Evolutionary conservation across 78 protist species (phyloP).

Genomic region (Polysphondylium violaceum): DNA sequence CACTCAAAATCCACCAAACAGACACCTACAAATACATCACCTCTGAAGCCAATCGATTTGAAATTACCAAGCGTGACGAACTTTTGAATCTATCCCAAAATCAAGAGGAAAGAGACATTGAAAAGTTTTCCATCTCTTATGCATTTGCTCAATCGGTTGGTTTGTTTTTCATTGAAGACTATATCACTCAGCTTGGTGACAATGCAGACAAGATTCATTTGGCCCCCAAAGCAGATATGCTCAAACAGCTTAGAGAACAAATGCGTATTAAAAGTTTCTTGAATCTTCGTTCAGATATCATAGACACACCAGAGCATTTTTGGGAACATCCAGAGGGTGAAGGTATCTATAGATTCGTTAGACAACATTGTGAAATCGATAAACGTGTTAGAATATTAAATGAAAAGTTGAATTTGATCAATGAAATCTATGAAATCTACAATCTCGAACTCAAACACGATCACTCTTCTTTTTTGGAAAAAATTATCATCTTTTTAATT

Average conservation of each 20-base stretch:
- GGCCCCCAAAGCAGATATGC: slow-evolving; percentile 13
- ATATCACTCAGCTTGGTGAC: slow-evolving; percentile 8
- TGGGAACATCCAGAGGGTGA: slow-evolving; percentile 73
- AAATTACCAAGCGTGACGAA: slow-evolving; percentile 31
- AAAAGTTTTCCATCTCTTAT: slow-evolving; percentile 52
- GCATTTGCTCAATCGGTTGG: slow-evolving; percentile 72
- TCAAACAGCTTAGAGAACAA: slow-evolving; percentile 46
- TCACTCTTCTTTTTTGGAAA: slow-evolving; percentile 53
- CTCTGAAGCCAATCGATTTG: background rate
- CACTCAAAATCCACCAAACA: background rate
- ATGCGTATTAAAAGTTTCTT: slow-evolving; percentile 1
- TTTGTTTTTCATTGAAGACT: slow-evolving; percentile 36
- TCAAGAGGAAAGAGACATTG: slow-evolving; percentile 5
- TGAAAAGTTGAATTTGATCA: slow-evolving; percentile 30
- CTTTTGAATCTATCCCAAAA: slow-evolving; percentile 7
- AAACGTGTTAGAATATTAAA: slow-evolving; percentile 58
- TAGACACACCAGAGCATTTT: slow-evolving; percentile 66
- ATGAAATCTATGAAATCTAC: slow-evolving; percentile 20
- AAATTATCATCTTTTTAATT: slow-evolving; percentile 64
- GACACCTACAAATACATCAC: slow-evolving; percentile 19
- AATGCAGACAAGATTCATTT: slow-evolving; percentile 15
- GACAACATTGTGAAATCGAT: slow-evolving; percentile 57
- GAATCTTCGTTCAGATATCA: slow-evolving; percentile 58
- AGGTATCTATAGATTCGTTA: slow-evolving; percentile 35
- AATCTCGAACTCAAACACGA: slow-evolving; percentile 52